Evolutionary conservation across 805 yeast genomes (phyloP), one percentile per base, ranked within the genome.

Genomic region (Dipodascopsis uninucleata): DNA sequence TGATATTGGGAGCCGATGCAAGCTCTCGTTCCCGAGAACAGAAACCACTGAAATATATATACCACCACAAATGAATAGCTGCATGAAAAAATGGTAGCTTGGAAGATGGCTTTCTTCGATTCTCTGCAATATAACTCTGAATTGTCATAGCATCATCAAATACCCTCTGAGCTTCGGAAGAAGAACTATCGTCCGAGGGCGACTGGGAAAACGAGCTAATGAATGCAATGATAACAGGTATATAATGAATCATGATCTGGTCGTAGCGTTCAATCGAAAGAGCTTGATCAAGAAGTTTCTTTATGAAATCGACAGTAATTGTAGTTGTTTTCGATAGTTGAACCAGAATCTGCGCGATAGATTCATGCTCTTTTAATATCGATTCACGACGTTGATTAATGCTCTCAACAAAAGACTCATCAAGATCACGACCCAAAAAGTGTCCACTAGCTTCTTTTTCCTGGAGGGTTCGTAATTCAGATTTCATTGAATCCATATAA

Each of bases 351-450:
- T 80, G 84, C 34, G 89, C 81, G 43, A 89, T 64, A 1, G 72
- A 59, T 57, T 86, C 95, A 61, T 88, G 93, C 56, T 81, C 81
- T 39, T 69, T 70, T 41, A 78, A 72, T 23, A 85, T 68, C 52
- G 78, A 78, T 44, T 76, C 77, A 51, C 87, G 76, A 58, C 83
- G 75, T 56, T 75, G 80, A 28, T 70, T 71, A 28, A 82, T 62
- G 17, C 70, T 66, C 38, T 78, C 72, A 37, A 70, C 68, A 45
- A 78, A 74, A 4, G 66, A 63, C 17, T 70, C 71, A 63, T 60
- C 71, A 47, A 29, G 50, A 16, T 53, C 73, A 66, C 43, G 71
- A 62, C 52, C 84, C 80, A 52, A 78, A 67, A 39, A 83, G 66
- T 58, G 61, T 4, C 64, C 75, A 71, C 48, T 76, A 65, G 61